Percentiles rank a stretch among this genome's conserved stretches.
These are phyloP conservation scores for Pelagophyceae sp. DNA, from an alignment of 352 stramenopile genomes.

Conservation along the genomic window DNA sequence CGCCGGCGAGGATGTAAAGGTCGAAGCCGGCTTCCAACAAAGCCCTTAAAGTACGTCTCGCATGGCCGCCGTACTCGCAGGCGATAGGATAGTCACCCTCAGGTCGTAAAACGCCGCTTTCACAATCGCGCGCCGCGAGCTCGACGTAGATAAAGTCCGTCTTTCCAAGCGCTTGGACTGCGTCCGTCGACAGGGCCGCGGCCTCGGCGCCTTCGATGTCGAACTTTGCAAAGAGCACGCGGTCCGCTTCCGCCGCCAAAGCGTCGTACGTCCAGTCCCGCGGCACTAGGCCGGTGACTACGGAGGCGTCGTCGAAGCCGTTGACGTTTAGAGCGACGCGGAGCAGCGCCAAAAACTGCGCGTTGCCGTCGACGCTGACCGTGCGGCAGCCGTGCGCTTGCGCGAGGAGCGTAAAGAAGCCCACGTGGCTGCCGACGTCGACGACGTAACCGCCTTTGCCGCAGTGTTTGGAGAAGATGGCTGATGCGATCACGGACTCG, in stretches of 20 bases:
- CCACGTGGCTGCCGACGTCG: background rate
- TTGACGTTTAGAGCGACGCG: background rate
- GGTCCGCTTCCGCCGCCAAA: background rate
- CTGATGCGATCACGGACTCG: background rate
- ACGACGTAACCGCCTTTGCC: background rate
- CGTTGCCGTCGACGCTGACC: background rate
- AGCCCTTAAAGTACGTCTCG: too few relatives aligned
- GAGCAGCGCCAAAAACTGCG: background rate
- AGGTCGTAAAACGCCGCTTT: too few relatives aligned
- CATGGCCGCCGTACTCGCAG: too few relatives aligned
- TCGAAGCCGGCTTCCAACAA: too few relatives aligned
- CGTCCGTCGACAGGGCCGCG: background rate
- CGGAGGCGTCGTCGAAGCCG: background rate
- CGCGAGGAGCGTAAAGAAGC: slow-evolving; percentile 10
- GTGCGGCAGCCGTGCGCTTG: background rate
- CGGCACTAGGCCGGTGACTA: background rate
- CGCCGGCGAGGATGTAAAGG: too few relatives aligned
- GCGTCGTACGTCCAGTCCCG: background rate
- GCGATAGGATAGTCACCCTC: too few relatives aligned
- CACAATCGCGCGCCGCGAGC: too few relatives aligned
- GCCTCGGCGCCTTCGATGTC: slow-evolving; percentile 4
- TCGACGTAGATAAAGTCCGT: slow-evolving; percentile 6
- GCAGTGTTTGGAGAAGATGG: background rate
- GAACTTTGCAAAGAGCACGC: background rate
- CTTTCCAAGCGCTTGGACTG: background rate